Evolutionary conservation across 2,329 filamentous ascomycete species (phyloP), one percentile per base, ranked within the genome.

Genomic region (Nannizziopsis barbatae): DNA sequence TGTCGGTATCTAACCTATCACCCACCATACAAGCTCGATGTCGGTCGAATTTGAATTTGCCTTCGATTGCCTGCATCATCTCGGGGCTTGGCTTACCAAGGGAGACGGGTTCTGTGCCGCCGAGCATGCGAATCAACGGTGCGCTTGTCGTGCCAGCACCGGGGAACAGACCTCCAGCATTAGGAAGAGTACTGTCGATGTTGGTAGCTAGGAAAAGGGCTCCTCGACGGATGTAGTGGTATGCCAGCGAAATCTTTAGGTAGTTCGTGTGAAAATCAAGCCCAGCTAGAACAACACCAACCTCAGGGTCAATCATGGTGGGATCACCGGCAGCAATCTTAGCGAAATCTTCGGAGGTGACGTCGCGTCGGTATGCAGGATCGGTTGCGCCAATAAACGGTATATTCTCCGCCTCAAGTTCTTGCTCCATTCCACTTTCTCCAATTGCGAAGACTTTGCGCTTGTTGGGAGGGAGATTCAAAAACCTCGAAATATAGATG

Each of bases 1-100:
- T 96, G 67, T 98, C 92, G 0, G 92, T 98, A 65, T 96, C 86
- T 54, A 95, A 72, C 27, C 92, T 76, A 65, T 98, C 92, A 5
- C 92, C 92, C 38, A 98, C 78, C 92, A 98, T 98, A 68, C 92
- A 96, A 1, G 92, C 86, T 57, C 80, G 80, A 52, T 75, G 78
- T 33, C 89, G 78, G 64, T 96, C 82, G 47, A 98, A 83, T 56
- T 84, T 76, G 66, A 96, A 95, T 67, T 94, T 95, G 50, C 90
- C 90, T 72, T 96, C 90, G 50, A 98, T 84, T 2, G 92, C 88
- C 65, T 96, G 90, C 90, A 98, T 95, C 92, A 98, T 98, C 3
- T 90, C 90, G 71, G 95, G 88, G 63, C 87, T 95, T 2, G 92
- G 92, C 71, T 98, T 98, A 0, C 92, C 92, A 36, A 96, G 71